These are phyloP conservation scores for Eucalyptus rudis DNA, from an alignment of 345 rosid genomes.

Conservation along the genomic window DNA sequence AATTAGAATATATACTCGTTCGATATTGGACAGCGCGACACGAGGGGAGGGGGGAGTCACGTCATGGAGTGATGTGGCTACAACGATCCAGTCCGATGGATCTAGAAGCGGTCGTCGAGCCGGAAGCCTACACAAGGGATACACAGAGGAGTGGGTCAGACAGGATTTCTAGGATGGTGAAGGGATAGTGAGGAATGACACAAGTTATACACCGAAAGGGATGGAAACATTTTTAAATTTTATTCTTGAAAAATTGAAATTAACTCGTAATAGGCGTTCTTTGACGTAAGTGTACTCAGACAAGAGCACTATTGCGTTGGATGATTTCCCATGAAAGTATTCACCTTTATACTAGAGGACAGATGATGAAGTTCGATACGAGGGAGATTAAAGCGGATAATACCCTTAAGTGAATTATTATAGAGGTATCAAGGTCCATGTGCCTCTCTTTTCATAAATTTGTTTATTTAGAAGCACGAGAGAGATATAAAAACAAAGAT, in stretches of 20 bases:
- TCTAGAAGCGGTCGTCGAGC: neutral
- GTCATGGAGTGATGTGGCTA: neutral
- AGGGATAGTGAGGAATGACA: neutral
- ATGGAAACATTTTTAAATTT: neutral
- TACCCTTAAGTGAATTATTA: fast-evolving
- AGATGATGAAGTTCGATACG: fast-evolving
- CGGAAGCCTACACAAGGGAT: no score
- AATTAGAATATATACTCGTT: neutral
- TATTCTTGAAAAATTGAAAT: neutral
- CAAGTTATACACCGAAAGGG: neutral
- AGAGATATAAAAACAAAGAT: neutral
- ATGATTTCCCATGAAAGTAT: neutral
- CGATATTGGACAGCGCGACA: neutral
- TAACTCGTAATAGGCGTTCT: neutral
- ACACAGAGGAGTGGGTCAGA: no score
- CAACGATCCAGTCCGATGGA: neutral
- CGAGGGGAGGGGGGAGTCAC: neutral
- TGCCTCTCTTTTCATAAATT: neutral
- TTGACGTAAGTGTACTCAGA: neutral
- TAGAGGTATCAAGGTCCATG: fast-evolving
- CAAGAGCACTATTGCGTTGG: neutral
- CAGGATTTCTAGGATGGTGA: neutral
- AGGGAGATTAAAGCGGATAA: neutral
- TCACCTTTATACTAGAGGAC: neutral
- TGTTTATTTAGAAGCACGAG: neutral